phyloP scores from a whole-genome alignment of 108 stramenopile species.

The Skeletonema tropicum region DNA sequence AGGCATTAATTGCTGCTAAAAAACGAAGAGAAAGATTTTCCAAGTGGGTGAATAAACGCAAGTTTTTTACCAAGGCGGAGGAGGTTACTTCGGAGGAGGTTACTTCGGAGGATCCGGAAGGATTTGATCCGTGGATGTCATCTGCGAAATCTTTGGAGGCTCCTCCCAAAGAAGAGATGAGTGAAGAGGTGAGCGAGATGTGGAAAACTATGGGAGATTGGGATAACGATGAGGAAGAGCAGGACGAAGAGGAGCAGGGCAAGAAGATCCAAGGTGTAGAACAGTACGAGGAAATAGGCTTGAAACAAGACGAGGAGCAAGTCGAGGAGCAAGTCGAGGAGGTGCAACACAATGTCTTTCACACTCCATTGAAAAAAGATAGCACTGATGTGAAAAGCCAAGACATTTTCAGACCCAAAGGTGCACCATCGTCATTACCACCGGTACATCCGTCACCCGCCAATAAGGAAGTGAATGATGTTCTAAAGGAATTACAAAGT shows the following conservation, averaged over 20 bases:
- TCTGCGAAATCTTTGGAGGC: too few species aligned
- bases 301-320: background rate
- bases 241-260: background rate
- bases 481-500: background rate
- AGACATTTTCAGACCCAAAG: conserved; percentile 1
- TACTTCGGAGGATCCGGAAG: background rate
- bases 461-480: background rate
- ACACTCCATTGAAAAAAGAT: background rate
- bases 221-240: background rate
- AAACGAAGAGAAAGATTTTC: background rate
- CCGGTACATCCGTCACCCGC: background rate
- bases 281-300: background rate
- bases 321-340: background rate
- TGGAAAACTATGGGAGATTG: background rate
- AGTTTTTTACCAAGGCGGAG: background rate
- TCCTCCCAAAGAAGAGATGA: background rate
- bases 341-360: background rate
- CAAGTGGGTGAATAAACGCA: background rate
- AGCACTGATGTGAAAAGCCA: background rate
- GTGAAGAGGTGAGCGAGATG: background rate
- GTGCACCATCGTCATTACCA: background rate
- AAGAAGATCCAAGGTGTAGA: background rate
- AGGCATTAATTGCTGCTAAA: background rate
- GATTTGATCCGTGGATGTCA: background rate
- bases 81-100: too few species aligned